These are phyloP conservation scores for Citrullus colocynthis DNA, from an alignment of 306 rosid species.

Conservation along the genomic window DNA sequence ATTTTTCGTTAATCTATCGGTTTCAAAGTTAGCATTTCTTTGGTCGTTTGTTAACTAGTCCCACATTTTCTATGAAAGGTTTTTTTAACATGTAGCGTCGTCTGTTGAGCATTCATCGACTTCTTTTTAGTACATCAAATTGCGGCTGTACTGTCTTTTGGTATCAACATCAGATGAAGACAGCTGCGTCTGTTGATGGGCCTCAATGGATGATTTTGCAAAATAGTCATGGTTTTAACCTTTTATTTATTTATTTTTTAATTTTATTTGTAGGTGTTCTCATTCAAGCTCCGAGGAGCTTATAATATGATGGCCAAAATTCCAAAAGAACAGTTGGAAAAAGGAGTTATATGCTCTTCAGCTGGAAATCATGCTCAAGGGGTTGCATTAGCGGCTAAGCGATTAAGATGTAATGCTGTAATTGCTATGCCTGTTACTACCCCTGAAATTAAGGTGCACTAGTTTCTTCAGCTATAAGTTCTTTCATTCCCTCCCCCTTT, in stretches of 20 bases:
- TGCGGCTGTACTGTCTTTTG: not conserved
- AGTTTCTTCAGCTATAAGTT: not conserved
- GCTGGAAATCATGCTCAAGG: slow-evolving; percentile 99
- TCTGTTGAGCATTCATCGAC: not conserved
- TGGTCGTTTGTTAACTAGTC: not conserved
- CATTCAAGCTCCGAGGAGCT: slow-evolving; percentile 95
- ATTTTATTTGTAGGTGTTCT: slow-evolving; percentile 48
- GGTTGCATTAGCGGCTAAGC: slow-evolving; percentile 84
- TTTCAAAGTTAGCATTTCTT: not conserved
- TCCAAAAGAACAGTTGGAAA: slow-evolving; percentile 43
- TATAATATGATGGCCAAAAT: slow-evolving; percentile 96
- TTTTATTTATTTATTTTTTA: not conserved
- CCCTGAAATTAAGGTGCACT: slow-evolving; percentile 75
- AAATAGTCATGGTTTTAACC: not conserved
- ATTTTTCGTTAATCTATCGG: not conserved
- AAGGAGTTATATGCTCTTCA: slow-evolving; percentile 89
- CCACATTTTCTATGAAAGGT: not conserved
- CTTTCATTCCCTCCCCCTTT: not conserved
- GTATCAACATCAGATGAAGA: slow-evolving; percentile 1
- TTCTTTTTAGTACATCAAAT: not conserved
- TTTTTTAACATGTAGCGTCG: not conserved
- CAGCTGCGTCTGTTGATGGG: not conserved
- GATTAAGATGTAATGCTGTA: slow-evolving; percentile 55
- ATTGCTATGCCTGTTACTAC: slow-evolving; percentile 90
- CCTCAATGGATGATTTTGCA: not conserved